Base-by-base conservation (phyloP, 805 yeast genomes). In the Starmerella etchellsii region DNA sequence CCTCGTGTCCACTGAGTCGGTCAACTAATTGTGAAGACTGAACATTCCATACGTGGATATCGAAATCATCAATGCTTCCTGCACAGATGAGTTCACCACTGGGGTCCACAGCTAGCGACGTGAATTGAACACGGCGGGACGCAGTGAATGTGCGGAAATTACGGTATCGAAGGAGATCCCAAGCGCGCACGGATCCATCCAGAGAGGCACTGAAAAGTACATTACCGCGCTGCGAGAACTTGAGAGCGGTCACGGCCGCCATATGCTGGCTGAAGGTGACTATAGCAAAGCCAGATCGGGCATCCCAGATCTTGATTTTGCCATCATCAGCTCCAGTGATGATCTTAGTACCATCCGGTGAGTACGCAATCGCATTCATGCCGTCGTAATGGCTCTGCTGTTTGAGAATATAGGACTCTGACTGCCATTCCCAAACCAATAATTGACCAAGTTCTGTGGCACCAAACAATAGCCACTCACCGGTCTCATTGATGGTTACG, bases 371-470 rank as follows among this genome's bases (percentile, higher is more conserved):
- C 14, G 84, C 69, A 55, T 84, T 88, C 59, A 85, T 73, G 0
- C 95, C 68, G 59, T 91, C 98, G 56, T 82, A 88, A 62, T 91
- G 98, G 20, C 97, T 96, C 62, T 91, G 98, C 58, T 91, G 98
- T 57, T 88, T 87, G 49, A 91, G 66, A 35, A 91, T 80, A 57
- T 88, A 91, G 0, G 95, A 82, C 59, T 91, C 98, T 4, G 94
- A 81, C 64, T 91, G 95, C 98, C 98, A 91, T 67, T 91, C 98
- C 67, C 94, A 91, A 0, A 91, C 98, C 42, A 91, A 64, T 44
- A 91, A 64, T 62, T 91, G 98, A n/a, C 98, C 98, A 23, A 82
- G 61, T 55, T 76, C 78, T 26, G 84, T 64, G 0, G 96, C 85
- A 4, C 98, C 98, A 60, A 91, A 82, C 0, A 95, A 94, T 25